A percentile compares a stretch with the other conserved stretches of the same genome.
These are phyloP conservation scores for Brassica juncea DNA, from an alignment of 345 rosid species.

Conservation along the genomic window DNA sequence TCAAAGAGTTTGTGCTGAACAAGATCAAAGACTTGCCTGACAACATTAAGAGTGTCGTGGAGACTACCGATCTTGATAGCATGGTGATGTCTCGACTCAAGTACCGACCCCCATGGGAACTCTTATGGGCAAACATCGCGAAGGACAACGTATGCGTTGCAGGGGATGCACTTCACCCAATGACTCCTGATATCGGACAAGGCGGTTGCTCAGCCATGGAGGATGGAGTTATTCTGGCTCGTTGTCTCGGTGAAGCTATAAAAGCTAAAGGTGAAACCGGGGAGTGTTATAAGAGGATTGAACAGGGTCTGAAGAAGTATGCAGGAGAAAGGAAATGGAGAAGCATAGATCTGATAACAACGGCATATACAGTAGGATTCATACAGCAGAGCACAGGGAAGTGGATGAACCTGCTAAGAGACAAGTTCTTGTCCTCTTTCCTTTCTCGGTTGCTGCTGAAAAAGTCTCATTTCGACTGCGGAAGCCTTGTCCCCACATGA, in stretches of 20 bases:
- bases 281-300: conserved; percentile 43
- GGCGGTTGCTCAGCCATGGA: conserved; percentile 73
- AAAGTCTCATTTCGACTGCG: conserved; percentile 55
- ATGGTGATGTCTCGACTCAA: conserved; percentile 39
- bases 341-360: conserved; percentile 53
- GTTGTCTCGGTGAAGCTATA: conserved; percentile 61
- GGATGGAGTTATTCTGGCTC: conserved; percentile 63
- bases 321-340: conserved; percentile 69
- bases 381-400: conserved; percentile 51
- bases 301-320: conserved; percentile 48
- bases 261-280: conserved; percentile 18
- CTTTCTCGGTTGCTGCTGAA: conserved; percentile 40
- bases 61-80: conserved; percentile 45
- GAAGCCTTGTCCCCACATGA: conserved; percentile 37
- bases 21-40: conserved; percentile 45
- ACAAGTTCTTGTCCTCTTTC: conserved; percentile 40
- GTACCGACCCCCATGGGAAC: conserved; percentile 60
- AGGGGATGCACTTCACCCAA: conserved; percentile 75
- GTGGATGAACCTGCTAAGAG: conserved; percentile 47
- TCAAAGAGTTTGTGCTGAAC: conserved; percentile 52
- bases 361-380: conserved; percentile 51
- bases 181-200: conserved; percentile 74
- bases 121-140: conserved; percentile 57
- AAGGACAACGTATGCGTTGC: conserved; percentile 63
- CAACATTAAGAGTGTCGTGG: conserved; percentile 41